Evolutionary conservation across 1,284 basidiomycete genomes (phyloP), one percentile per base, ranked within the genome.

Genomic region (Phlebopus sp.): DNA sequence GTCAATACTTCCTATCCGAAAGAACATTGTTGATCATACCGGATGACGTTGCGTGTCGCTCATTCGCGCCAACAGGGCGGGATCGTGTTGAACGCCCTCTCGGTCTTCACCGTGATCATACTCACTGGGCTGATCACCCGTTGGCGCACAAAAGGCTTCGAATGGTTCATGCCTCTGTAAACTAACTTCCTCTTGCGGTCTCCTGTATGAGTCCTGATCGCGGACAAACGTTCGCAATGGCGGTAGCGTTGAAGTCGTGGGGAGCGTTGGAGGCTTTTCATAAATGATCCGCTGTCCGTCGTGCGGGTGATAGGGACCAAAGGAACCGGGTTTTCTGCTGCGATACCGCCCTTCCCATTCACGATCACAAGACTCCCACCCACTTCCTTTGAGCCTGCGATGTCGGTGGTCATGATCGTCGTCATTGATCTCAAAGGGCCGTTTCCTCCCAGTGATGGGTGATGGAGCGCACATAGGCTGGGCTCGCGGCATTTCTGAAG

Each of bases 11-110:
- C 15, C 17, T 17, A 11, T 38, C 25, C n/a, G 2, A n/a, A 43
- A 21, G 7, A 6, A 4, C 25, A 15, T 17, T 9, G 29, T 23
- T 23, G 39, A 6, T 48, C 21, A 52, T 55, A 63, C 64, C 58
- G 51, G 54, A 44, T 47, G 27, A 31, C 32, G 47, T 27, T 55
- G 61, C 11, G 44, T 56, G 23, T 50, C 47, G 27, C 49, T 55
- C 35, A 64, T 60, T 37, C 66, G 66, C 6, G 52, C 51, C 49
- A 68, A 47, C 9, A 64, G 42, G 27, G 52, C 42, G 27, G 59
- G 50, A 49, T 65, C 52, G 5, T 57, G 38, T 30, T 49, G 49
- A 25, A 3, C 13, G 3, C 52, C 52, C 49, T 23, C 41, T 35
- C 51, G 47, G 30, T 59, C 60, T 27, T 50, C 53, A 40, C 57